These are phyloP conservation scores for Boletales sp. DNA, from an alignment of 768 basidiomycete species.

Conservation along the genomic window DNA sequence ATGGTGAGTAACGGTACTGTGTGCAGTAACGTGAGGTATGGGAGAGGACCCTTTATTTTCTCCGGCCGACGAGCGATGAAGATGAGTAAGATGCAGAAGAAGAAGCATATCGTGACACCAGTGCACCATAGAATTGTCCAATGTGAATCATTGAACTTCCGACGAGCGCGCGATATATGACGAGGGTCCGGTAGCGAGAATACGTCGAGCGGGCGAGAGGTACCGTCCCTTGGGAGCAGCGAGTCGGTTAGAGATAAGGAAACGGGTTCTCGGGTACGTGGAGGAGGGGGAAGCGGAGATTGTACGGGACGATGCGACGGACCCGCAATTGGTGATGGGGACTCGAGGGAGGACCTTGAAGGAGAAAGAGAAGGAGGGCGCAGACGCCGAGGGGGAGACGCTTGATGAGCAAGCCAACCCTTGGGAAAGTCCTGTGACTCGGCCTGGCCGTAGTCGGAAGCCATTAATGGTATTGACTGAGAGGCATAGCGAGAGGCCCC, in stretches of 20 bases:
- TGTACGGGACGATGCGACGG: constrained; percentile 27
- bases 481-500: constrained; percentile 35
- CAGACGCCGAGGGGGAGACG: constrained; percentile 50
- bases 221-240: constrained; percentile 70
- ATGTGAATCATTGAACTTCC: constrained; percentile 70
- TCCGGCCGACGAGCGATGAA: constrained; percentile 50
- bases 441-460: constrained; percentile 30
- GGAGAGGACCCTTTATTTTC: constrained; percentile 28
- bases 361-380: constrained; percentile 43
- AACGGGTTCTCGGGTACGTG: constrained; percentile 42
- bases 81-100: constrained; percentile 64
- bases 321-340: constrained; percentile 31
- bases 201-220: constrained; percentile 57
- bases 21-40: constrained; percentile 71
- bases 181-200: constrained; percentile 79
- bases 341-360: constrained; percentile 31
- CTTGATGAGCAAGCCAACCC: constrained; percentile 73
- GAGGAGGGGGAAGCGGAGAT: constrained; percentile 38
- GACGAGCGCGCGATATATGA: constrained; percentile 56
- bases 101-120: constrained; percentile 54
- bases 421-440: constrained; percentile 42
- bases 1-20: constrained; percentile 76
- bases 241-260: constrained; percentile 79
- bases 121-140: constrained; percentile 70
- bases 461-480: constrained; percentile 37